These are phyloP conservation scores for Penicillium cataractarum DNA, from an alignment of 495 filamentous ascomycete species.

Conservation along the genomic window DNA sequence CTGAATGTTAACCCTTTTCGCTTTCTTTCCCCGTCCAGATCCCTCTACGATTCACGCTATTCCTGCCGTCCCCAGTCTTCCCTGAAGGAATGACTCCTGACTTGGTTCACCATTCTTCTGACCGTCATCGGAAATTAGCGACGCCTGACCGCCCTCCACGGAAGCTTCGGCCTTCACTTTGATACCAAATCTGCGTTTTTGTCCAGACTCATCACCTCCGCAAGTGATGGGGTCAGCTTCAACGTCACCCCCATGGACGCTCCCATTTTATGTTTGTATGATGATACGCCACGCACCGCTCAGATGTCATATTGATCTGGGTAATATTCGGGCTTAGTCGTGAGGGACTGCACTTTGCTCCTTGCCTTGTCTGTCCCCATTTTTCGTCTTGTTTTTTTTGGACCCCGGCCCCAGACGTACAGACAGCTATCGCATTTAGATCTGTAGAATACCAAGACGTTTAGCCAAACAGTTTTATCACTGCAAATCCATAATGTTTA, in stretches of 20 bases:
- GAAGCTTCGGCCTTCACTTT: not conserved
- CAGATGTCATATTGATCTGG: constrained; percentile 16
- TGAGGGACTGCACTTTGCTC: constrained; percentile 5
- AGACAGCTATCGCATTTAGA: constrained; percentile 17
- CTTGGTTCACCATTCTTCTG: constrained; percentile 8
- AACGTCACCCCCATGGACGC: constrained; percentile 11
- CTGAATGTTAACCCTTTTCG: constrained; percentile 23
- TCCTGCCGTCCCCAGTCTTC: constrained; percentile 26
- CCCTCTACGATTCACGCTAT: constrained; percentile 24
- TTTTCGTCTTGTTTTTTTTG: not conserved
- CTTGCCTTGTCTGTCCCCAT: constrained; percentile 2
- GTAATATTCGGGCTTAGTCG: constrained; percentile 15
- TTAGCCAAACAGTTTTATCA: not conserved
- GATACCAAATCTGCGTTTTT: constrained; percentile 8
- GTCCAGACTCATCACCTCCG: not conserved
- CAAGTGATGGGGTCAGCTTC: not conserved
- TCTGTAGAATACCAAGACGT: constrained; percentile 6
- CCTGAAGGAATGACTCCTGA: constrained; percentile 21
- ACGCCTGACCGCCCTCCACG: not conserved
- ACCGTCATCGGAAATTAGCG: constrained; percentile 4
- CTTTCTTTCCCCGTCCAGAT: constrained; percentile 19
- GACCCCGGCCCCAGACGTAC: constrained; percentile 1
- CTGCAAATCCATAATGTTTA: not conserved
- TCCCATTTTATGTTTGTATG: constrained; percentile 33
- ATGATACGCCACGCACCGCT: constrained; percentile 24